Percentiles rank a stretch among this genome's conserved stretches.
phyloP scores from a whole-genome alignment of 1,139 yeast genomes.

The Zygosaccharomyces sapae region DNA sequence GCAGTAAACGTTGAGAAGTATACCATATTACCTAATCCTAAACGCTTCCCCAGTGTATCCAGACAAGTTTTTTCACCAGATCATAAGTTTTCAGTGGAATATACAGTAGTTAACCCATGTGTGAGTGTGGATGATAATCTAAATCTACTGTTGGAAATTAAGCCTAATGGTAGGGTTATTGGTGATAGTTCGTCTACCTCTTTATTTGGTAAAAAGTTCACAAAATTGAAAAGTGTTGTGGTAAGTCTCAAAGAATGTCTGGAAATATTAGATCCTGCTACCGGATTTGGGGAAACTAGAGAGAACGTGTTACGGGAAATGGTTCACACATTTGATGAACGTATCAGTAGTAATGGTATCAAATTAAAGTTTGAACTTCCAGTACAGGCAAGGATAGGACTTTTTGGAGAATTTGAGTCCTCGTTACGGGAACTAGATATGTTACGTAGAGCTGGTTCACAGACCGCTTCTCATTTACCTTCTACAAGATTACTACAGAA shows the following conservation, averaged over 20 bases:
- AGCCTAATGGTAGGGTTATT: slow-evolving; percentile 33
- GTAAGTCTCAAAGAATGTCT: slow-evolving; percentile 50
- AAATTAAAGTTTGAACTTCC: slow-evolving; percentile 25
- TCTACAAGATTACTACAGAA: slow-evolving; percentile 27
- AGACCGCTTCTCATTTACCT: slow-evolving; percentile 1
- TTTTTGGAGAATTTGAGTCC: slow-evolving; percentile 30
- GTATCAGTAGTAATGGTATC: slow-evolving; percentile 27
- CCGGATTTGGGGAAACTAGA: slow-evolving; percentile 25
- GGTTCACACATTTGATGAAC: slow-evolving; percentile 31
- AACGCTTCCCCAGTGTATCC: slow-evolving; percentile 25
- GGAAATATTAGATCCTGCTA: slow-evolving; percentile 35
- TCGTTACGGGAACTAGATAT: slow-evolving; percentile 34
- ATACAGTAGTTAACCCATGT: slow-evolving; percentile 32
- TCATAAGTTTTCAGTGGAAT: slow-evolving; percentile 26
- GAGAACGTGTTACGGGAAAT: slow-evolving; percentile 32
- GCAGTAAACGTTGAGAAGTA: slow-evolving; percentile 34
- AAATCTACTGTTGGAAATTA: slow-evolving; percentile 40
- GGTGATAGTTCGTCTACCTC: slow-evolving; percentile 13
- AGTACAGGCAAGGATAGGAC: slow-evolving; percentile 27
- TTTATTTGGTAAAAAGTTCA: slow-evolving; percentile 32
- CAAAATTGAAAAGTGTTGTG: slow-evolving; percentile 44
- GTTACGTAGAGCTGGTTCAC: slow-evolving; percentile 14
- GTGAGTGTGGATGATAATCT: slow-evolving; percentile 47
- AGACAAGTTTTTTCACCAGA: slow-evolving; percentile 30
- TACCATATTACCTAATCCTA: slow-evolving; percentile 27